Conservation (phyloP, 169 alveolate species). For the Eimeria brunetti region DNA sequence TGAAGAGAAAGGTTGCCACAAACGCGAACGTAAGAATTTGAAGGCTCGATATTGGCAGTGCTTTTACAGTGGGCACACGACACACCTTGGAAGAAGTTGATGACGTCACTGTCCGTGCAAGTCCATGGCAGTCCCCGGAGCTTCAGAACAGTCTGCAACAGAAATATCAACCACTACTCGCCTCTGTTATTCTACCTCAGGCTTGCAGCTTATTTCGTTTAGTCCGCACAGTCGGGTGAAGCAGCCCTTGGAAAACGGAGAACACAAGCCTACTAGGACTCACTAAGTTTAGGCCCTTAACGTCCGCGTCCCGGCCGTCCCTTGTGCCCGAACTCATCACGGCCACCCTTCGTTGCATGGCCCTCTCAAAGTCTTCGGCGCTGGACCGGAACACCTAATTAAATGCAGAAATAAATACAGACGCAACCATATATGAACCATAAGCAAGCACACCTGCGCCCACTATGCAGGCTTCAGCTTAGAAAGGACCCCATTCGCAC, state of each 20-base stretch:
- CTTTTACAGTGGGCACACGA: background rate
- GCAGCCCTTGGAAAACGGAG: background rate
- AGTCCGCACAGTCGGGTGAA: background rate
- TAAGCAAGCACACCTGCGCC: background rate
- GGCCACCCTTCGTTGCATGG: slow-evolving; percentile 70
- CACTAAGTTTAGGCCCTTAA: slow-evolving; percentile 67
- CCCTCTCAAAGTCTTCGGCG: slow-evolving; percentile 73
- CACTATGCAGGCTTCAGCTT: background rate
- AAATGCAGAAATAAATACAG: background rate
- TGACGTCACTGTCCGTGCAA: slow-evolving; percentile 83
- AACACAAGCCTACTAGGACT: background rate
- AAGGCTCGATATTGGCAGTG: background rate
- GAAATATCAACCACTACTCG: background rate
- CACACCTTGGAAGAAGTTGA: slow-evolving; percentile 81
- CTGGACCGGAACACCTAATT: slow-evolving; percentile 75
- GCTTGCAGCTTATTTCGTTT: background rate
- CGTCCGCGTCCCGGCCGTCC: slow-evolving; percentile 73
- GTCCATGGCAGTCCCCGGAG: slow-evolving; percentile 87
- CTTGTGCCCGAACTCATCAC: slow-evolving; percentile 53
- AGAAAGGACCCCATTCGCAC: background rate
- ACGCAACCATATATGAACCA: background rate
- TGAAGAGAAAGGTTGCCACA: background rate
- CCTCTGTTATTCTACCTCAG: background rate
- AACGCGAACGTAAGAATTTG: background rate
- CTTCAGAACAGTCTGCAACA: slow-evolving; percentile 77